Base-by-base conservation (phyloP, 1,139 yeast species). In the Candida sanyaensis region DNA sequence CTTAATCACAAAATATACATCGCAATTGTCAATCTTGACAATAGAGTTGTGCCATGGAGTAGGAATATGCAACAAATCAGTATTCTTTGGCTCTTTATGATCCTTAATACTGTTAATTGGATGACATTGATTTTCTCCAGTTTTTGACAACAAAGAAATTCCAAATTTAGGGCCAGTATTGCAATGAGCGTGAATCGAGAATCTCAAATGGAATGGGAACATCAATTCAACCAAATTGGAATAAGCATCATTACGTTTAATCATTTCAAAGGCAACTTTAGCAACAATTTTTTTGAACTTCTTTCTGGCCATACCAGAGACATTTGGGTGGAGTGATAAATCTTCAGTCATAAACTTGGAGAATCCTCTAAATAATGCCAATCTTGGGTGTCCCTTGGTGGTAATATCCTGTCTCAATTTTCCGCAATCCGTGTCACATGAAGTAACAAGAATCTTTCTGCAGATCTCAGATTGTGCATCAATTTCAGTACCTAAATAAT, bases 41-140 rank as follows among this genome's bases (percentile, higher is more conserved):
- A 81, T 75, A 46, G 81, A 68, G 57, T 82, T 82, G 61, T 81
- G 87, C 86, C 86, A 82, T 37, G 87, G 86, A 0, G 86, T 81
- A 41, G 87, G 86, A 50, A 82, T 80, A 57, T 82, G 87, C 50
- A 82, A 70, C 52, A 79, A 66, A 53, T 79, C 84, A 48, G 75
- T 63, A 47, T 60, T 61, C 29, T 52, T 50, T 1, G 73, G 72
- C 11, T 57, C 50, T n/a, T 50, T 48, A 47, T 63, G 64, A 45
- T 68, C 69, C 8, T 65, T 64, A 23, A 69, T 56, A 10, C 64
- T 59, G 30, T 63, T 62, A 30, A 69, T 64, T 26, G 66, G 65
- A 47, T 64, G 69, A 52, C 85, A 80, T 34, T 68, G 66, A 1
- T 69, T 65, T 0, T 68, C 64, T 21, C 76, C 72, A 23, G 26